phyloP scores from a whole-genome alignment of 2,329 filamentous ascomycete genomes.

The Hypoxylon sp. region DNA sequence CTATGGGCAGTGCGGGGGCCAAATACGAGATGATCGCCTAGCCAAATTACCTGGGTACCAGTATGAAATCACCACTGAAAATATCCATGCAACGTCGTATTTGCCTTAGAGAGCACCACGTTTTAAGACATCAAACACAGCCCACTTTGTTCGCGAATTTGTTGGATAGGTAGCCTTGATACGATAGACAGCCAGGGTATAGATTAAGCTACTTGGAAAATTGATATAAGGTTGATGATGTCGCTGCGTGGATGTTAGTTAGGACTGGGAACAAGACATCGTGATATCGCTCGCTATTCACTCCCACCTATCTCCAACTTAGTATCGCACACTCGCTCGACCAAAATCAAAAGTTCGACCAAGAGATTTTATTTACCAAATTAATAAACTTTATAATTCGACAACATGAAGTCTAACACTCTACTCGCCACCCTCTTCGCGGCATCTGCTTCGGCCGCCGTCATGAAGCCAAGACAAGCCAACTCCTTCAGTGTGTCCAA shows the following conservation, averaged over 20 bases:
- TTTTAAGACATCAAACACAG: slow-evolving; percentile 29
- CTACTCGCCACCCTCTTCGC: slow-evolving; percentile 40
- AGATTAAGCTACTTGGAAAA: background rate
- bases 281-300: slow-evolving; percentile 20
- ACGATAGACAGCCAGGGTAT: slow-evolving; percentile 15
- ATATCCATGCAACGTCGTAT: slow-evolving; percentile 38
- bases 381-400: background rate
- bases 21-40: slow-evolving; percentile 46
- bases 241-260: background rate
- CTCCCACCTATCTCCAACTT: slow-evolving; percentile 8
- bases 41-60: slow-evolving; percentile 20
- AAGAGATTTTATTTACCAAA: background rate
- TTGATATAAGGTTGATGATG: slow-evolving; percentile 23
- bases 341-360: background rate
- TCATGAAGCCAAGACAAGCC: slow-evolving; percentile 30
- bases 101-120: slow-evolving; percentile 16
- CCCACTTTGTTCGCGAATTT: slow-evolving; percentile 14
- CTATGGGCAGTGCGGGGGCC: slow-evolving; percentile 15
- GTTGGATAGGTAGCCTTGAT: slow-evolving; percentile 1
- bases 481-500: slow-evolving; percentile 40
- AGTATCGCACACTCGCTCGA: slow-evolving; percentile 8
- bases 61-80: slow-evolving; percentile 12
- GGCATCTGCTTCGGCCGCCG: slow-evolving; percentile 41
- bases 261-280: background rate
- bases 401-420: slow-evolving; percentile 42